These are phyloP conservation scores for Colletotrichum sp. DNA, from an alignment of 2,329 filamentous ascomycete genomes.

Conservation along the genomic window DNA sequence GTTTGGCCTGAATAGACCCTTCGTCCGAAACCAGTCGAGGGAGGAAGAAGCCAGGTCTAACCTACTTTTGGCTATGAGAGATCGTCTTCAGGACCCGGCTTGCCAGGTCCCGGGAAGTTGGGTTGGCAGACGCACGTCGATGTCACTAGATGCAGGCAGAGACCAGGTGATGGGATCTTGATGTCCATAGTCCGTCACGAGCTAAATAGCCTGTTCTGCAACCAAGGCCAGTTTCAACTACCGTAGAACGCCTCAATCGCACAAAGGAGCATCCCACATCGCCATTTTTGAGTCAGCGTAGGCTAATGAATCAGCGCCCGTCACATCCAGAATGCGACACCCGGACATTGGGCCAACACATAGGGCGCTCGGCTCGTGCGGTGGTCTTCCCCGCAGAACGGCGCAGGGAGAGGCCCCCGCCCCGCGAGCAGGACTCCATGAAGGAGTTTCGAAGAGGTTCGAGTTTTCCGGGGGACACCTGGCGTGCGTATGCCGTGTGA, in stretches of 20 bases:
- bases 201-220: background rate
- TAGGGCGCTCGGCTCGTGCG: background rate
- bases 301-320: background rate
- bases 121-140: background rate
- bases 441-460: constrained; percentile 14
- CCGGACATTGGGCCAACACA: background rate
- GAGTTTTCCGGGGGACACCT: constrained; percentile 8
- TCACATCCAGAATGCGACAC: background rate
- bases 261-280: background rate
- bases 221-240: background rate
- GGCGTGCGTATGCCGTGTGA: background rate
- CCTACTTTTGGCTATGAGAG: background rate
- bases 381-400: constrained; percentile 2
- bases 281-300: background rate
- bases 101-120: background rate
- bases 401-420: background rate
- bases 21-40: background rate
- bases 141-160: background rate
- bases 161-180: background rate
- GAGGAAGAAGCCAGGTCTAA: background rate
- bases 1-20: background rate
- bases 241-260: background rate
- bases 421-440: background rate
- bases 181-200: background rate
- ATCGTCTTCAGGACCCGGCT: background rate